Evolutionary conservation across 352 stramenopile genomes (phyloP).

Genomic region (Halophytophthora batemanensis): DNA sequence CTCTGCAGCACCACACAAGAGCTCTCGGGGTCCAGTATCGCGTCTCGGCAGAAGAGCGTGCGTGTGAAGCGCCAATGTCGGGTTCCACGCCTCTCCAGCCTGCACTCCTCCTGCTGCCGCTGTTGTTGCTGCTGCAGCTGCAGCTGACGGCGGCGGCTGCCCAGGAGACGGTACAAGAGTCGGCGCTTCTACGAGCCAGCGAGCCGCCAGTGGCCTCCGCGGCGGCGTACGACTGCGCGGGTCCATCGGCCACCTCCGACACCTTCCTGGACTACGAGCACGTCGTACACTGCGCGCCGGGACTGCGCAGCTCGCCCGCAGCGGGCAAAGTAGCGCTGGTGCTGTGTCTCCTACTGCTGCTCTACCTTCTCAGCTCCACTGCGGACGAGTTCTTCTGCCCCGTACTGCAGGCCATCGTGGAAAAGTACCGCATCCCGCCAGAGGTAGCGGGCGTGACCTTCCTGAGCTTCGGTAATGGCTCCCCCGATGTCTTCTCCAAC

Average conservation of each 20-base stretch:
- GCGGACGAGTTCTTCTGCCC: conserved; percentile 83
- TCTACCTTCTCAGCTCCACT: conserved; percentile 80
- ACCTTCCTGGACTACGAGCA: conserved; percentile 73
- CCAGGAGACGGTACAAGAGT: background rate
- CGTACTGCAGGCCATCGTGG: conserved; percentile 68
- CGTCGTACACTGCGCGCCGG: conserved; percentile 48
- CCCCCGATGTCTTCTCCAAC: conserved; percentile 78
- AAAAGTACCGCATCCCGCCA: conserved; percentile 71
- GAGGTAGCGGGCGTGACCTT: conserved; percentile 78
- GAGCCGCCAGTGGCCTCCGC: background rate
- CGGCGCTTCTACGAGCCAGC: conserved; percentile 2
- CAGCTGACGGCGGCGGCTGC: background rate
- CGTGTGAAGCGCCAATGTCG: conserved; percentile 11
- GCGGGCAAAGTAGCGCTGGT: conserved; percentile 42
- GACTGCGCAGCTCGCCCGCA: conserved; percentile 38
- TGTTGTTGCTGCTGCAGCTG: conserved; percentile 11
- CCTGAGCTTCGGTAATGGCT: conserved; percentile 79
- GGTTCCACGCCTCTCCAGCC: background rate
- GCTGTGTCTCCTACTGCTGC: conserved; percentile 47
- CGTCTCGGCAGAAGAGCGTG: no score
- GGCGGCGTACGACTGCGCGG: conserved; percentile 27
- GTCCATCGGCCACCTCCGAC: conserved; percentile 18
- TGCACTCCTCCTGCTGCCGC: conserved; percentile 2
- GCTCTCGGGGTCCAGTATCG: no score
- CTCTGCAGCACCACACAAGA: no score